These are phyloP conservation scores for Phytophthora pinifolia DNA, from an alignment of 352 stramenopile species.

Conservation along the genomic window DNA sequence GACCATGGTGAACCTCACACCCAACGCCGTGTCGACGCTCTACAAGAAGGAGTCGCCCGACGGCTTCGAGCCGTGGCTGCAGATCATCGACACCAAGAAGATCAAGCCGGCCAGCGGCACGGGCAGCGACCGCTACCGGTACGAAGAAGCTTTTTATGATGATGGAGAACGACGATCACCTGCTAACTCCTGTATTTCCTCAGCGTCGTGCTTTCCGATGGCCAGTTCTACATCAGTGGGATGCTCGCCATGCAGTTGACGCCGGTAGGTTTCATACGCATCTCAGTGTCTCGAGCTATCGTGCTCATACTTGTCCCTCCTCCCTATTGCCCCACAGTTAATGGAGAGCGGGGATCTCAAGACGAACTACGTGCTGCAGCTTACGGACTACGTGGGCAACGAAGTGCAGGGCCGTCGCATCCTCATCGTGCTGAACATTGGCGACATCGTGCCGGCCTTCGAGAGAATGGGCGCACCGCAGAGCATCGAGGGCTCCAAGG, in stretches of 20 bases:
- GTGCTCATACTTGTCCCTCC: neutral
- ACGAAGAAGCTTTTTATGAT: neutral
- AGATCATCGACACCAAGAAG: slow-evolving; percentile 89
- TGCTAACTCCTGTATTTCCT: slow-evolving; percentile 4
- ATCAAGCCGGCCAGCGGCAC: slow-evolving; percentile 79
- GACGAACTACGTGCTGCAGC: slow-evolving; percentile 82
- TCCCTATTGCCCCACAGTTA: slow-evolving; percentile 34
- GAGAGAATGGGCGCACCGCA: slow-evolving; percentile 78
- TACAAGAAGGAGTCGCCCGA: slow-evolving; percentile 83
- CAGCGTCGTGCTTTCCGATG: slow-evolving; percentile 82
- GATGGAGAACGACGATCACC: neutral
- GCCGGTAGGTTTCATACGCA: slow-evolving; percentile 39
- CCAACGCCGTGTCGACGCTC: slow-evolving; percentile 85
- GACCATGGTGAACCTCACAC: slow-evolving; percentile 82
- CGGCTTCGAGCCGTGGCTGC: slow-evolving; percentile 86
- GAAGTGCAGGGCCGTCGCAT: slow-evolving; percentile 84
- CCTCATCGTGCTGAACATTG: slow-evolving; percentile 82
- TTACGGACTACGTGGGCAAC: slow-evolving; percentile 86
- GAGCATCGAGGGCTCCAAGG: slow-evolving; percentile 74
- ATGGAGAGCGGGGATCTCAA: slow-evolving; percentile 84
- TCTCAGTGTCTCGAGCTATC: neutral
- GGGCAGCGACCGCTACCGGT: slow-evolving; percentile 78
- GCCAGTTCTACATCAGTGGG: slow-evolving; percentile 79
- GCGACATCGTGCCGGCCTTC: slow-evolving; percentile 69
- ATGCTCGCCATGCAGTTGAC: slow-evolving; percentile 86